These are phyloP conservation scores for Eleusine indica DNA, from an alignment of 176 grass and related monocot genomes.

Conservation along the genomic window DNA sequence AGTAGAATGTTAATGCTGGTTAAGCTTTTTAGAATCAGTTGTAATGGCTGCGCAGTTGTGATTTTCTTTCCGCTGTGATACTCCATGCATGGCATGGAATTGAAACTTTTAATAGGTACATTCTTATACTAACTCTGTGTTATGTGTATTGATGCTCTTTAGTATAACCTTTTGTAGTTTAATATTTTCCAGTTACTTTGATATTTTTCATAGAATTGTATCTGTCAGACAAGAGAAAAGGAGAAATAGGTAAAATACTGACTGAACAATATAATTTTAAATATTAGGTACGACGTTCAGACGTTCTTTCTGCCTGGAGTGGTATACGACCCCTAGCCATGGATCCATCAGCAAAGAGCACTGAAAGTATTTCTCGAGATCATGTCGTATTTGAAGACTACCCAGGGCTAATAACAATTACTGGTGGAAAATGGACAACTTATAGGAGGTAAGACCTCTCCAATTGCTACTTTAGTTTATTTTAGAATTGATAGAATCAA, in stretches of 20 bases:
- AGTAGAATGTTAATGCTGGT: neutral
- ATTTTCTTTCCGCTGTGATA: neutral
- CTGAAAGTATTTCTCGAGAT: constrained; percentile 96
- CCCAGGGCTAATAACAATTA: constrained; percentile 95
- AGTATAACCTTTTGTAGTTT: neutral
- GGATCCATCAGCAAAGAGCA: constrained; percentile 90
- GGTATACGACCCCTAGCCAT: constrained; percentile 88
- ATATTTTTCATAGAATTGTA: neutral
- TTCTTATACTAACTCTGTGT: neutral
- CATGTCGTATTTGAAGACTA: constrained; percentile 89
- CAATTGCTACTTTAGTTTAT: constrained; percentile 22
- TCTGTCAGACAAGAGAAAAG: neutral
- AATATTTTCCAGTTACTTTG: neutral
- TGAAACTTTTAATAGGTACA: constrained; percentile 3
- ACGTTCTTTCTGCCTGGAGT: constrained; percentile 98
- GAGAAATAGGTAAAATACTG: neutral
- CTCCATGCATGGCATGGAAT: neutral
- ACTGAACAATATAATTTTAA: constrained; percentile 15
- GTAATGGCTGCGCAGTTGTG: neutral
- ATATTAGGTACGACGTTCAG: constrained; percentile 87
- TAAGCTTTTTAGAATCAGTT: neutral
- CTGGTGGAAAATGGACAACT: constrained; percentile 98
- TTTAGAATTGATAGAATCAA: constrained; percentile 2
- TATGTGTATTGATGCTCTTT: neutral
- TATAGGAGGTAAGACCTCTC: constrained; percentile 78